phyloP scores from a whole-genome alignment of 495 filamentous ascomycete genomes.

The Bathelium albidoporum region DNA sequence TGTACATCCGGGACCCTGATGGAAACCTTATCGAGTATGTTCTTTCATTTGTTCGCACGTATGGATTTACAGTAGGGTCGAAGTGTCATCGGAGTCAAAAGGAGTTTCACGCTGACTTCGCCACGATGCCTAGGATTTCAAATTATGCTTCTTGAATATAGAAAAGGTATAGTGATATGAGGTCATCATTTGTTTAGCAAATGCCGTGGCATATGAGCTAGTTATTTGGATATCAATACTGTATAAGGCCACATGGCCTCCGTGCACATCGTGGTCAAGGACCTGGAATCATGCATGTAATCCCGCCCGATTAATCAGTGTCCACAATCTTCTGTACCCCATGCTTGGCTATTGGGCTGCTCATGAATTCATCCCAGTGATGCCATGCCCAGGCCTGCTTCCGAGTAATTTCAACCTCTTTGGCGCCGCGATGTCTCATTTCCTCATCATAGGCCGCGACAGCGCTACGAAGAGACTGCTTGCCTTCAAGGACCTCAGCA shows the following conservation, averaged over 20 bases:
- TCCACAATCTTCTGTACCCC: background rate
- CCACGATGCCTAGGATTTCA: background rate
- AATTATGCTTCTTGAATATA: background rate
- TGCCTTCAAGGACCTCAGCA: background rate
- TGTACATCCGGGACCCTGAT: constrained; percentile 48
- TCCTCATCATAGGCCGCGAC: constrained; percentile 6
- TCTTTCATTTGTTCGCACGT: background rate
- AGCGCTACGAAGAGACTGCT: background rate
- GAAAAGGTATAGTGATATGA: too few relatives aligned
- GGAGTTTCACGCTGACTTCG: background rate
- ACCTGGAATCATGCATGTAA: background rate
- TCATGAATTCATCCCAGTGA: background rate
- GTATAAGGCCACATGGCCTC: too few relatives aligned
- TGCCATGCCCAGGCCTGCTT: constrained; percentile 1
- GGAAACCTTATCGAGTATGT: constrained; percentile 50
- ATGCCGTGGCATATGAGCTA: background rate
- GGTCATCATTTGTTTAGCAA: too few relatives aligned
- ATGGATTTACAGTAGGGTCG: too few relatives aligned
- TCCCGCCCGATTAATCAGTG: background rate
- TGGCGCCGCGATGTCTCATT: constrained; percentile 7
- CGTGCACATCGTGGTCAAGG: background rate
- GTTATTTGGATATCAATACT: too few relatives aligned
- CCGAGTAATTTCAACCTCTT: background rate
- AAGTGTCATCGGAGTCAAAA: too few relatives aligned
- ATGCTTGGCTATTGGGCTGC: background rate